Evolutionary conservation across 2,329 filamentous ascomycete genomes (phyloP).

Genomic region (Sporothrix curviconia): DNA sequence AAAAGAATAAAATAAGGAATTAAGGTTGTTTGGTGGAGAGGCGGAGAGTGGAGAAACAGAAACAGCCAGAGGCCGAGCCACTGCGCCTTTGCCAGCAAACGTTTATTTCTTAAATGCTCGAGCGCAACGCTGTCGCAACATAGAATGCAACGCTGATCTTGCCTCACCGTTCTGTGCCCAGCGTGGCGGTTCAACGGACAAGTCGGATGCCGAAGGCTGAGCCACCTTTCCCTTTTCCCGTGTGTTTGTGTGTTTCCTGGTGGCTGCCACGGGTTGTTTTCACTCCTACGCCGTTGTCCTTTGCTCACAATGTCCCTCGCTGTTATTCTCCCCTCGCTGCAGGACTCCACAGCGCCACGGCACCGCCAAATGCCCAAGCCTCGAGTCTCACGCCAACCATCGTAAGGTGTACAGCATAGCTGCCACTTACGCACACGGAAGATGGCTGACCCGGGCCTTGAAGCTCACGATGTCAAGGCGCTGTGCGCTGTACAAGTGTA

Average conservation of each 20-base stretch:
- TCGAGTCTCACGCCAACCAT: neutral
- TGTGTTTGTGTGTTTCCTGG: no score
- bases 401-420: neutral
- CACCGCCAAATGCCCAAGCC: no score
- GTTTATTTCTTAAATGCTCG: no score
- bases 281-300: no score
- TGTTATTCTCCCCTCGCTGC: no score
- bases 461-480: neutral
- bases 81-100: no score
- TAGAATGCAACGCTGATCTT: neutral
- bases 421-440: neutral
- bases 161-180: neutral
- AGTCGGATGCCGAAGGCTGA: conserved; percentile 5
- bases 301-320: no score
- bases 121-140: neutral
- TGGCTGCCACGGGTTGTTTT: neutral
- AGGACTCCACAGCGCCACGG: no score
- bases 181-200: neutral
- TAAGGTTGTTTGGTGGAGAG: conserved; percentile 5
- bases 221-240: neutral
- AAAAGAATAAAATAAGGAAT: neutral
- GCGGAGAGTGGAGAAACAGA: no score
- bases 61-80: no score
- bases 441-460: neutral
- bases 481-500: neutral